A percentile compares a stretch with the other conserved stretches of the same genome.
These are phyloP conservation scores for Antrodiella citrinella DNA, from an alignment of 768 basidiomycete species.

Conservation along the genomic window DNA sequence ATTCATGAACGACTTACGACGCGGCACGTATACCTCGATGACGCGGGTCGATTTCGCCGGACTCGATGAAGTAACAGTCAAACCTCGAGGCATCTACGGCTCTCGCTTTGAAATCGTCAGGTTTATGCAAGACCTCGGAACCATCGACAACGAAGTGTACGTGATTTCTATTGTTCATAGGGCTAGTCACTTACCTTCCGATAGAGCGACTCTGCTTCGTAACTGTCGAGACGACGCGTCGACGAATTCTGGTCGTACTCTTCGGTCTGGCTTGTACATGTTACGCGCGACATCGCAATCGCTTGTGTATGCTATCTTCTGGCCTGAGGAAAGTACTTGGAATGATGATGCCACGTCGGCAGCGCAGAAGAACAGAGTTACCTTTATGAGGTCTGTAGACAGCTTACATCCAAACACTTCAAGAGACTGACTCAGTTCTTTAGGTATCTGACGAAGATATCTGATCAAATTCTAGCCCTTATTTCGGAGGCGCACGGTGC, in stretches of 20 bases:
- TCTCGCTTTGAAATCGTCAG: constrained; percentile 41
- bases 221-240: constrained; percentile 1
- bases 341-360: constrained; percentile 36
- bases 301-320: constrained; percentile 43
- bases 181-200: background rate
- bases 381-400: constrained; percentile 48
- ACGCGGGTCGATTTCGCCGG: constrained; percentile 49
- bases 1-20: constrained; percentile 40
- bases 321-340: constrained; percentile 59
- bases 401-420: background rate
- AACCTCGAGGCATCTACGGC: constrained; percentile 52
- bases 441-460: constrained; percentile 54
- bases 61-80: constrained; percentile 37
- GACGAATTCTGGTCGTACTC: background rate
- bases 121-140: constrained; percentile 30
- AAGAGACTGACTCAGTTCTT: background rate
- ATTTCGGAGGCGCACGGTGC: constrained; percentile 40
- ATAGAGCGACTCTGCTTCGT: background rate
- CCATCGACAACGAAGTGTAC: constrained; percentile 33
- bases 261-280: constrained; percentile 47
- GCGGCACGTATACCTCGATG: constrained; percentile 44
- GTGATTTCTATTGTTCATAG: constrained; percentile 10
- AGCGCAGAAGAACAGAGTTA: constrained; percentile 43
- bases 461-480: constrained; percentile 46
- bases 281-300: constrained; percentile 19